Base-by-base conservation (phyloP, 768 basidiomycete genomes). In the Termitomyces sp. region DNA sequence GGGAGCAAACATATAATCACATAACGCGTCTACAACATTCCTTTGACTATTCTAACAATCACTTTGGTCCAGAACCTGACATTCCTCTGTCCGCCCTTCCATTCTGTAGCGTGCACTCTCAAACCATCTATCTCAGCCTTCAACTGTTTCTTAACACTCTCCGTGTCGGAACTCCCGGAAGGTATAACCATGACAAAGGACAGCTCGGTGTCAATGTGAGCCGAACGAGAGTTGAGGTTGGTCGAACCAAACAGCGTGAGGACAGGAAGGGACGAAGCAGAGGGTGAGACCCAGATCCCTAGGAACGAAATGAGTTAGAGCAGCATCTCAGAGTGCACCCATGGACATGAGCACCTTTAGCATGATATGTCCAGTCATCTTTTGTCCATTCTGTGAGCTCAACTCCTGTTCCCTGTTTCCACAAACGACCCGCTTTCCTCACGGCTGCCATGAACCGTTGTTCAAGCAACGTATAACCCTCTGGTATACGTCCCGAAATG, bases 281-380 rank as follows among this genome's bases (percentile, higher is more conserved):
- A 72, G 18, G 85, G 84, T 2, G 91, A 90, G 12, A 94, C 68
- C 94, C 94, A 97, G 36, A 94, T 83, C 35, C 94, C 93, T 94
- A 54, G 26, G 53, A 58, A 40, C 36, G 50, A 13, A 44, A 35
- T 28, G 26, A 35, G 45, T 43, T 36, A 42, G 26, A 47, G 24
- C 51, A 38, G 6, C 30, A 43, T 40, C 24, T 32, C 33, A 32
- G 10, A 12, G n/a, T 35, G 33, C 7, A 46, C 35, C 35, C 32
- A 14, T 52, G 30, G 35, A 8, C 42, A 38, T 38, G 61, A 70
- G 40, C 60, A 96, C 95, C 97, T 80, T 99, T 99, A 26, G 97
- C 92, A 67, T 99, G 97, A 73, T 99, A 99, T 1, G 97, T 98
- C 97, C 97, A 99, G 4, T 88, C 92, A 24, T 79, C 74, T 62